Conservation (phyloP, 441 rosid genomes). For the Gossypium schwendimanii region DNA sequence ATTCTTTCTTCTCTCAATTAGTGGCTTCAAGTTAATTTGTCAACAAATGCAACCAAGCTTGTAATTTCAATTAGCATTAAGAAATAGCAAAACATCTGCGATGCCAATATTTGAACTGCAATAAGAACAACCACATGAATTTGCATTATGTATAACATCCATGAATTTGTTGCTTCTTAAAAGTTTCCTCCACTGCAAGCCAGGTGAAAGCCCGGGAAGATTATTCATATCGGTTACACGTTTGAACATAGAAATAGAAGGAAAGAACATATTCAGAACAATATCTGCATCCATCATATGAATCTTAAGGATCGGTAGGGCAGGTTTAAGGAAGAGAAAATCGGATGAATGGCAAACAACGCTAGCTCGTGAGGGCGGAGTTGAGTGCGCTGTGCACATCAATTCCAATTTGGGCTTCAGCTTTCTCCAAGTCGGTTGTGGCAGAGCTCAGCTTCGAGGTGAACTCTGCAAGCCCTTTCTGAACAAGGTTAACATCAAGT, state of each 20-base stretch:
- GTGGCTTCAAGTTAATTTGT: background rate
- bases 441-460: conserved; percentile 49
- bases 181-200: background rate
- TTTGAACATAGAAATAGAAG: background rate
- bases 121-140: background rate
- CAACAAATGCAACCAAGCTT: background rate
- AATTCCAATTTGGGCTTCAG: conserved; percentile 64
- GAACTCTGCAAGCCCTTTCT: conserved; percentile 58
- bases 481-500: conserved; percentile 37
- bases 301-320: background rate
- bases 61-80: background rate
- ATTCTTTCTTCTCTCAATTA: background rate
- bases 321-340: background rate
- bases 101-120: background rate
- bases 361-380: conserved; percentile 41
- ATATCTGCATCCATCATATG: background rate
- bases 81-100: background rate
- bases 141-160: background rate
- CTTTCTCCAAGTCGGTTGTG: conserved; percentile 50
- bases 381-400: conserved; percentile 49
- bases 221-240: conserved; percentile 7
- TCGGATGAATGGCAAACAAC: background rate
- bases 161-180: background rate
- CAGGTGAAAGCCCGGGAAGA: background rate
- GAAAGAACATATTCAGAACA: background rate